These are phyloP conservation scores for Ascochyta fabae DNA, from an alignment of 2,329 filamentous ascomycete species.

Conservation along the genomic window DNA sequence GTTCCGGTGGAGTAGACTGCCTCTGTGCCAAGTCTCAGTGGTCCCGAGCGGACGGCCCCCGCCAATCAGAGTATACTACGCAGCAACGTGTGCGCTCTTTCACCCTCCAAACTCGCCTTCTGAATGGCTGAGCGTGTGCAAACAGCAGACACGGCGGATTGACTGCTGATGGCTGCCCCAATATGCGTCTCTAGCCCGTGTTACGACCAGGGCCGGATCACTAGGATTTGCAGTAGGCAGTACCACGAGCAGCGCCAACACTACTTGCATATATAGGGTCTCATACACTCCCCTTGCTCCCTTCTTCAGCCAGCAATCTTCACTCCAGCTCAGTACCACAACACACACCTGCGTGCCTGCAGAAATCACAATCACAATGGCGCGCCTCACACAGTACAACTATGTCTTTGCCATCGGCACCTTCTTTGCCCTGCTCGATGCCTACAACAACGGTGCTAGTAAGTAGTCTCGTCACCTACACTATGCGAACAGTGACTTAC, in stretches of 20 bases:
- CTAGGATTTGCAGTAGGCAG: constrained; percentile 10
- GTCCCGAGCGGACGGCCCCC: constrained; percentile 5
- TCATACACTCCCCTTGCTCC: constrained; percentile 17
- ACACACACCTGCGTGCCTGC: constrained; percentile 22
- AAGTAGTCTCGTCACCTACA: constrained; percentile 46
- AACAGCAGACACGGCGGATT: constrained; percentile 15
- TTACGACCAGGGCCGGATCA: constrained; percentile 21
- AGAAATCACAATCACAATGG: constrained; percentile 24
- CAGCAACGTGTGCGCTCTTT: constrained; percentile 25
- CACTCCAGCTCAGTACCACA: constrained; percentile 19
- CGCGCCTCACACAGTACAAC: constrained; percentile 57
- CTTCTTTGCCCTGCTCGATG: constrained; percentile 76
- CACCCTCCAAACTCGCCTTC: constrained; percentile 12
- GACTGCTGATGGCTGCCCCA: constrained; percentile 17
- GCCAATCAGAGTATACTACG: constrained; percentile 22
- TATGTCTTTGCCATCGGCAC: constrained; percentile 80
- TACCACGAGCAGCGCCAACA: constrained; percentile 20
- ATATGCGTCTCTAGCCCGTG: constrained; percentile 16
- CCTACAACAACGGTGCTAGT: constrained; percentile 82
- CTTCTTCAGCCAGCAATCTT: constrained; percentile 27
- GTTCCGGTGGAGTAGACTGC: constrained; percentile 9
- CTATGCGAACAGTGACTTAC: constrained; percentile 13
- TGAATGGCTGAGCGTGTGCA: constrained; percentile 20
- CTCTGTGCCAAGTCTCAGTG: constrained; percentile 15
- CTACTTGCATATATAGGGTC: constrained; percentile 29